Evolutionary conservation across 139 green algal genomes (phyloP).

Genomic region (Volvox africanus): DNA sequence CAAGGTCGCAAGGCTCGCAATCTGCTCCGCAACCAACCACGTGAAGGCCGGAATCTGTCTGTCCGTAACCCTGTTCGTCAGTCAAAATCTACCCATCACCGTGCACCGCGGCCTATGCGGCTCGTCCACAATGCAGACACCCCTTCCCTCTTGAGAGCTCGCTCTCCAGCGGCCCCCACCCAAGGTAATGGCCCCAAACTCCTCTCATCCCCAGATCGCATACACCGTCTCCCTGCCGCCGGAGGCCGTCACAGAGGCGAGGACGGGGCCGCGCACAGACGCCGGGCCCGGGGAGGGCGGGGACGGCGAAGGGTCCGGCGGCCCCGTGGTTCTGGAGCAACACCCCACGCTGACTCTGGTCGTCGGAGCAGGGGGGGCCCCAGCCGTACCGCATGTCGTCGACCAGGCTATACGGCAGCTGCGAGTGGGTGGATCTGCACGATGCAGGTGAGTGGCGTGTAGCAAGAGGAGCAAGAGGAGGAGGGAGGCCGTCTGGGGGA

Average conservation of each 20-base stretch:
- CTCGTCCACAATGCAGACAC: no score
- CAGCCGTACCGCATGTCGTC: background rate
- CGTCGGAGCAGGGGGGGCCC: background rate
- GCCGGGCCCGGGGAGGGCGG: background rate
- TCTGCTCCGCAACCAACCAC: no score
- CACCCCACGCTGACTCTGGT: background rate
- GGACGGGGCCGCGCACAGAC: background rate
- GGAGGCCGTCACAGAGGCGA: background rate
- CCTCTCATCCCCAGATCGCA: slow-evolving; percentile 21
- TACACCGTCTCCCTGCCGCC: slow-evolving; percentile 19
- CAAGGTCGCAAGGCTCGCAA: no score
- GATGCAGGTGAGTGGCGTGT: slow-evolving; percentile 14
- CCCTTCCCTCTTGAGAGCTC: no score
- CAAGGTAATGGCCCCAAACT: no score
- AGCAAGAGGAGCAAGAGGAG: background rate
- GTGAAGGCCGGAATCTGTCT: no score
- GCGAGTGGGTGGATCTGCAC: slow-evolving; percentile 9
- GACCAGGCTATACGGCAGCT: slow-evolving; percentile 15
- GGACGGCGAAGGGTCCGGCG: background rate
- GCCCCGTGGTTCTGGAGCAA: slow-evolving; percentile 16
- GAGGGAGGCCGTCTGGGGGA: background rate
- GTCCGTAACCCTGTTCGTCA: no score
- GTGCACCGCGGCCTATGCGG: no score
- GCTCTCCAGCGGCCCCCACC: no score
- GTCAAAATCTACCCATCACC: no score